phyloP scores from a whole-genome alignment of 306 rosid species.

The cucumber (Cucumis sativus) region Cucumber_9930_V3 NC_026656.2:12779501-12780000 shows the following conservation, averaged over 20 bases:
- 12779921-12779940: constrained; percentile 62
- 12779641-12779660: constrained; percentile 45
- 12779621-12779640: constrained; percentile 74
- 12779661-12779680: constrained; percentile 56
- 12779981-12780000: constrained; percentile 78
- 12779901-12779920: constrained; percentile 67
- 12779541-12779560: constrained; percentile 84
- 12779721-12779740: constrained; percentile 87
- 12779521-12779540: constrained; percentile 78
- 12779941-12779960: constrained; percentile 74
- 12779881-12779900: constrained; percentile 61
- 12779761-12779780: constrained; percentile 60
- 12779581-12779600: constrained; percentile 67
- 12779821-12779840: constrained; percentile 79
- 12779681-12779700: constrained; percentile 75
- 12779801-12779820: constrained; percentile 62
- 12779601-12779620: constrained; percentile 87
- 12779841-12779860: constrained; percentile 61
- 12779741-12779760: constrained; percentile 75
- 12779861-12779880: constrained; percentile 60
- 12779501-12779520: constrained; percentile 62
- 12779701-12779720: constrained; percentile 80
- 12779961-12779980: constrained; percentile 91
- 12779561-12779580: constrained; percentile 56
- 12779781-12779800: constrained; percentile 52